Conservation (phyloP, 805 yeast species). For the Kazachstania africana region DNA sequence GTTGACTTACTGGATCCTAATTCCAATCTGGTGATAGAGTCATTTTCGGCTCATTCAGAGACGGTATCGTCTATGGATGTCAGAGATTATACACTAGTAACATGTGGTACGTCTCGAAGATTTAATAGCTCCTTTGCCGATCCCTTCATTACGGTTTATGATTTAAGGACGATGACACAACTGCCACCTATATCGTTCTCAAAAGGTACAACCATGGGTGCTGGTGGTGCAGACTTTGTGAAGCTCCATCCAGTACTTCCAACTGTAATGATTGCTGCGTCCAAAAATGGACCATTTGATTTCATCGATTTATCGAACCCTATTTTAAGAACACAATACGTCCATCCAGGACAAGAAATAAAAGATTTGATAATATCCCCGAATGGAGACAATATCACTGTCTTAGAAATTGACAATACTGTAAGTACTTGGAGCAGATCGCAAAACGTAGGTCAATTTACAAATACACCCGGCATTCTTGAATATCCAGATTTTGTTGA, state of each 20-base stretch:
- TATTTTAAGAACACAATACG: constrained; percentile 28
- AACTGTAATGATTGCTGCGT: constrained; percentile 60
- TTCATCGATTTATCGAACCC: constrained; percentile 77
- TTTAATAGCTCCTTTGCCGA: constrained; percentile 51
- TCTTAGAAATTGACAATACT: constrained; percentile 52
- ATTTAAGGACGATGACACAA: constrained; percentile 58
- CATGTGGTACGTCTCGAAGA: constrained; percentile 71
- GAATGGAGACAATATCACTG: constrained; percentile 66
- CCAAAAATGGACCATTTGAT: constrained; percentile 72
- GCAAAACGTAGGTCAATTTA: constrained; percentile 11
- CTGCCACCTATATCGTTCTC: constrained; percentile 78
- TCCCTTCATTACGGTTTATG: constrained; percentile 75
- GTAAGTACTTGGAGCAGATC: constrained; percentile 28
- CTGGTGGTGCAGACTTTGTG: constrained; percentile 79
- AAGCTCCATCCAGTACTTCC: constrained; percentile 80
- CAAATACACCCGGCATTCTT: constrained; percentile 31
- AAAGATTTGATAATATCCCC: constrained; percentile 27
- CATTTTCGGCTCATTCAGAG: constrained; percentile 50
- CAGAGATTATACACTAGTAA: constrained; percentile 53
- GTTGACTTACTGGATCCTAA: constrained; percentile 55
- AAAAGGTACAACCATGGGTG: constrained; percentile 25
- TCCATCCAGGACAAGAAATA: constrained; percentile 27
- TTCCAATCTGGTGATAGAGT: constrained; percentile 35
- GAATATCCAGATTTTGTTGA: constrained; percentile 43
- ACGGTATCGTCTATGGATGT: constrained; percentile 53